Evolutionary conservation across 2,329 filamentous ascomycete species (phyloP), one percentile per base, ranked within the genome.

Genomic region (Fusarium sp.): DNA sequence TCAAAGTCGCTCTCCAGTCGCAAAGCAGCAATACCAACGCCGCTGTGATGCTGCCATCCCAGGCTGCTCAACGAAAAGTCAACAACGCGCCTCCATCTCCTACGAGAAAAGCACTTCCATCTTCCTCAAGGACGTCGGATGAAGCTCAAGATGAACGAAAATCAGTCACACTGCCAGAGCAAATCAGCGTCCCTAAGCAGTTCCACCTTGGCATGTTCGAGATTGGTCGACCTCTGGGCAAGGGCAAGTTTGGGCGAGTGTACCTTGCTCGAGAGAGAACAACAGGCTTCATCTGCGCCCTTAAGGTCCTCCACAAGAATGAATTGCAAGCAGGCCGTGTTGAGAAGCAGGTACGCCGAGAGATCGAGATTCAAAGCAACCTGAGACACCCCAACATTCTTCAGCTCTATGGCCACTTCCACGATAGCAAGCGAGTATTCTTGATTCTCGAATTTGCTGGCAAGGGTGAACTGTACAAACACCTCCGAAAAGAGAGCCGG

Each of bases 121-220:
- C 82, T 36, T 80, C 82, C 17, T 81, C 83, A 18, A 79, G 84
- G 58, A 75, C 81, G 39, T 81, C 85, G 39, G 87, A 89, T 34
- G 92, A 93, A 72, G 70, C 82, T 34, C 81, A 70, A 26, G 82
- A 82, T 52, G 89, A 91, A 75, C 85, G 86, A 50, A 87, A 87
- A 74, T 86, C 87, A 30, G 81, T 84, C 51, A 80, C 86, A 14
- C 82, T 92, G 62, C 85, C 88, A 66, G 87, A 91, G 54, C 89
- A 92, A 78, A 87, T 90, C 42, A 78, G 81, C 72, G 65, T 85
- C 26, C 88, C 88, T 48, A 91, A 90, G 77, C 83, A 94, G 76
- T 95, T 95, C 83, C 94, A 97, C 80, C 89, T 98, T 8, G 93
- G 94, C 83, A 97, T 97, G 94, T 97, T 97, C 81, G 95, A 98